Percentiles rank a stretch among this genome's conserved stretches.
Conservation (phyloP, 805 yeast genomes). For the Saturnispora halmiae region DNA sequence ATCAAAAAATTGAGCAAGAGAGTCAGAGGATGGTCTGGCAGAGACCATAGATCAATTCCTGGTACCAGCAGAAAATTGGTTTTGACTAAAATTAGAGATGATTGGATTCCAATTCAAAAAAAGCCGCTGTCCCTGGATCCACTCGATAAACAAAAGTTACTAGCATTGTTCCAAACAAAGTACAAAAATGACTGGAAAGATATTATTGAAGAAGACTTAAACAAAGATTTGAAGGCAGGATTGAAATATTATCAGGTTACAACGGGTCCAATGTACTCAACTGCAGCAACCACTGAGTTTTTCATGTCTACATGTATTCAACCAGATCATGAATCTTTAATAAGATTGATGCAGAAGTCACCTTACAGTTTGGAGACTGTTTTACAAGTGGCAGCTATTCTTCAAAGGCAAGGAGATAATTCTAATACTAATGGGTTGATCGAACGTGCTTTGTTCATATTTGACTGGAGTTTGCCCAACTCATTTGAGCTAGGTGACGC, state of each 20-base stretch:
- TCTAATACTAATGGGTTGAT: conserved; percentile 64
- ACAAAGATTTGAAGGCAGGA: conserved; percentile 33
- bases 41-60: conserved; percentile 64
- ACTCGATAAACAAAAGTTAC: conserved; percentile 32
- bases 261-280: conserved; percentile 22
- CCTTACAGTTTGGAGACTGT: conserved; percentile 76
- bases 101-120: conserved; percentile 64
- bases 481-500: conserved; percentile 50
- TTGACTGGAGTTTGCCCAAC: conserved; percentile 62
- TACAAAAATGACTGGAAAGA: conserved; percentile 40
- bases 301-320: conserved; percentile 57
- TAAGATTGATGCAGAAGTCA: conserved; percentile 44
- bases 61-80: conserved; percentile 61
- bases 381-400: conserved; percentile 67
- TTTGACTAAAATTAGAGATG: conserved; percentile 66
- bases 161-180: conserved; percentile 27
- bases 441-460: conserved; percentile 70
- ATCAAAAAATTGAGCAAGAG: conserved; percentile 46
- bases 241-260: conserved; percentile 49
- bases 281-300: conserved; percentile 34
- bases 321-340: conserved; percentile 73
- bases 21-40: conserved; percentile 82
- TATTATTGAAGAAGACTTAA: conserved; percentile 35
- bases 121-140: conserved; percentile 57
- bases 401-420: conserved; percentile 69